phyloP scores from a whole-genome alignment of 768 basidiomycete genomes.

The Lanmaoa rubissima region DNA sequence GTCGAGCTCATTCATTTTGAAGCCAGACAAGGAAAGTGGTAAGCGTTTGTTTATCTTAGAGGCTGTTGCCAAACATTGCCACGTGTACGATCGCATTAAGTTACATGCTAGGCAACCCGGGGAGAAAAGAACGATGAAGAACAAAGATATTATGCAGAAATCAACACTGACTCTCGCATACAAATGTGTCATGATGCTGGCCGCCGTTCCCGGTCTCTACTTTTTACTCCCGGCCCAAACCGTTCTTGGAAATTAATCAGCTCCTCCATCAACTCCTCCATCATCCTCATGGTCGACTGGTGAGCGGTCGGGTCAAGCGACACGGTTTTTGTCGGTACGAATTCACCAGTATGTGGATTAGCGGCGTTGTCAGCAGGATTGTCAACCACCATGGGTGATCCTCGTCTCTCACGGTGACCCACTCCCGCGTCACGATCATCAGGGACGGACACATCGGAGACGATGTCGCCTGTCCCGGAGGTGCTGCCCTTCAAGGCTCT shows the following conservation, averaged over 20 bases:
- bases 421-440: slow-evolving; percentile 16
- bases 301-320: slow-evolving; percentile 16
- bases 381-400: slow-evolving; percentile 37
- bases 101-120: neutral
- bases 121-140: neutral
- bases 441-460: slow-evolving; percentile 9
- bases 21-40: neutral
- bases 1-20: slow-evolving; percentile 12
- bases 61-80: slow-evolving; percentile 30
- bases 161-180: slow-evolving; percentile 6
- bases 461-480: slow-evolving; percentile 9
- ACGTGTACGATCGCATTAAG: slow-evolving; percentile 8
- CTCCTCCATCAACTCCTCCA: slow-evolving; percentile 92
- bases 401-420: slow-evolving; percentile 10
- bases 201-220: slow-evolving; percentile 53
- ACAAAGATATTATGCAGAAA: slow-evolving; percentile 18
- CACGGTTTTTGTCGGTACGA: slow-evolving; percentile 3
- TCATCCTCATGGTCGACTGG: slow-evolving; percentile 66
- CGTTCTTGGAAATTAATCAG: slow-evolving; percentile 85
- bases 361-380: slow-evolving; percentile 9
- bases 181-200: slow-evolving; percentile 32
- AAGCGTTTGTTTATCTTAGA: slow-evolving; percentile 25
- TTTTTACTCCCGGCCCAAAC: slow-evolving; percentile 62
- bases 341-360: slow-evolving; percentile 17
- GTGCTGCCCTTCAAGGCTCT: slow-evolving; percentile 40